Base-by-base conservation (phyloP, 2,329 filamentous ascomycete species). In the Penicillium janthinellum region DNA sequence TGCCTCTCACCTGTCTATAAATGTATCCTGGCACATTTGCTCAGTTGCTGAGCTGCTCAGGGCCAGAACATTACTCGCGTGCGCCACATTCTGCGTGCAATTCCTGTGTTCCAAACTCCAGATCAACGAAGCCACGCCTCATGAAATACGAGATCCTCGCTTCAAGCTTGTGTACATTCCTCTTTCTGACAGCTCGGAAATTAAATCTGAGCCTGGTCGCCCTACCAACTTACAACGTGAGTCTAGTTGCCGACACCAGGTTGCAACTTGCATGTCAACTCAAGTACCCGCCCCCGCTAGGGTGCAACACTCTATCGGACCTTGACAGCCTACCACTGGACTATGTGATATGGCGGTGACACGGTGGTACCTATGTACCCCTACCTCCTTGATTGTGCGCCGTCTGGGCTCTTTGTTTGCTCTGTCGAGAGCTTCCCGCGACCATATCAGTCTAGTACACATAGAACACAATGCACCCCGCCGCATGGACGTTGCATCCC, bases 281-380 rank as follows among this genome's bases (percentile, higher is more conserved):
- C 17, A 42, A 49, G 45, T 49, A 42, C 5, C 31, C 10, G 25
- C 17, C 39, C 39, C 39, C 39, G n/a, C 48, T 17, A 41, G 25
- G 31, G 35, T 38, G 38, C 55, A 31, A 52, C 56, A 59, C 59
- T 63, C 52, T 58, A 49, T 42, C 35, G 31, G 15, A 15, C 44
- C 11, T 35, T 54, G 56, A 44, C 11, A n/a, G 35, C 42, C 17
- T 6, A 41, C 20, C 20, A 48, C 41, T 47, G 12, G 44, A 55
- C 10, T 7, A 11, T 15, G 51, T 12, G 14, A n/a, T n/a, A 28
- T 37, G 20, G 17, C 11, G 28, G 51, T 17, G 42, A 52, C 48
- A 56, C 54, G 48, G 56, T 52, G 25, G 35, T 34, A 53, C 49
- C 54, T 14, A 17, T n/a, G 25, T 22, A 56, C 12, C 53, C 45